A percentile compares a stretch with the other conserved stretches of the same genome.
These are phyloP conservation scores for Lentinula aciculospora DNA, from an alignment of 768 basidiomycete genomes.

Conservation along the genomic window DNA sequence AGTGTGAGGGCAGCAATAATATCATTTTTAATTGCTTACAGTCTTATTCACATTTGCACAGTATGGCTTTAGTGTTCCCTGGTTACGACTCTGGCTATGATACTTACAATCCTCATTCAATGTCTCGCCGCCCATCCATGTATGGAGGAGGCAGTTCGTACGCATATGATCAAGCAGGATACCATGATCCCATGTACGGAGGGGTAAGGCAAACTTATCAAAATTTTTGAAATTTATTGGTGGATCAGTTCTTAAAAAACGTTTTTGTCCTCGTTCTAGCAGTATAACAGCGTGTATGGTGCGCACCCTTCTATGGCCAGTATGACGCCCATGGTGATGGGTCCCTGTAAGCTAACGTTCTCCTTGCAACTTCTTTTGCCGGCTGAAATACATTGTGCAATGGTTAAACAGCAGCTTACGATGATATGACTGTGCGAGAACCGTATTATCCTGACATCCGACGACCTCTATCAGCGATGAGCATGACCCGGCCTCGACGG, in stretches of 20 bases:
- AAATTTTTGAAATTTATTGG: background rate
- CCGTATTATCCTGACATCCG: constrained; percentile 38
- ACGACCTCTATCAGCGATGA: constrained; percentile 34
- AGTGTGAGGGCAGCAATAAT: background rate
- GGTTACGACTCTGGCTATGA: background rate
- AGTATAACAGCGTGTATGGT: background rate
- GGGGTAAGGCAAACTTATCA: background rate
- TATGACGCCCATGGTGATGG: background rate
- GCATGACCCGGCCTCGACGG: constrained; percentile 37
- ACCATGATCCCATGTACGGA: background rate
- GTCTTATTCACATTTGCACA: background rate
- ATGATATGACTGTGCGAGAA: constrained; percentile 44
- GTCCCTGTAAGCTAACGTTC: background rate
- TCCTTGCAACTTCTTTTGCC: background rate
- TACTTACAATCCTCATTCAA: background rate
- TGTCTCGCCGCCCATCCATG: constrained; percentile 7
- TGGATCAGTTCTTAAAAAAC: background rate
- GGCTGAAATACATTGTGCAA: background rate
- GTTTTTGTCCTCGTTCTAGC: background rate
- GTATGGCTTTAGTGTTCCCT: constrained; percentile 9
- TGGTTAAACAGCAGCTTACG: constrained; percentile 36
- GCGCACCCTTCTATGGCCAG: background rate
- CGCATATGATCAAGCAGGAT: background rate
- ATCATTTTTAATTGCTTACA: background rate
- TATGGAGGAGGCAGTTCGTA: constrained; percentile 1